These are phyloP conservation scores for Boletus rufocinnamomeus DNA, from an alignment of 768 basidiomycete genomes.

Conservation along the genomic window DNA sequence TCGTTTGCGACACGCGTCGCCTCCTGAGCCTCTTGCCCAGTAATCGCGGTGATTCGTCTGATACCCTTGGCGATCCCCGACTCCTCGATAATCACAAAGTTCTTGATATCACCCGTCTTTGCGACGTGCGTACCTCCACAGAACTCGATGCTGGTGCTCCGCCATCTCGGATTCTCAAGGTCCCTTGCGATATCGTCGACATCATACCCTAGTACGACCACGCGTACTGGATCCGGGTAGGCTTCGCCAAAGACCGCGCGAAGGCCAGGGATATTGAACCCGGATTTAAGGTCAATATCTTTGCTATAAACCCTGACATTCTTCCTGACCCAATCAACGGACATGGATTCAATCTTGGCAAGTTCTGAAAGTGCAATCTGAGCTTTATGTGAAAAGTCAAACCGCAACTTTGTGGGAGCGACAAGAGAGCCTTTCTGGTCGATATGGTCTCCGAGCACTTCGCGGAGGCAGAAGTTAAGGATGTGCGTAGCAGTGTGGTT, in stretches of 20 bases:
- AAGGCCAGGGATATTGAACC: conserved; percentile 88
- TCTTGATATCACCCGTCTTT: conserved; percentile 97
- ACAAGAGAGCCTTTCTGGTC: conserved; percentile 99
- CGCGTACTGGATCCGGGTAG: conserved; percentile 96
- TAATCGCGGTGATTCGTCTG: conserved; percentile 90
- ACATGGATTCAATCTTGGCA: conserved; percentile 78
- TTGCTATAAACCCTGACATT: conserved; percentile 90
- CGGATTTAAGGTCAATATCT: conserved; percentile 75
- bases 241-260: conserved; percentile 97
- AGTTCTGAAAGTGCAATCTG: conserved; percentile 79
- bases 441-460: conserved; percentile 94
- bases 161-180: conserved; percentile 89
- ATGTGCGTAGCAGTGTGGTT: conserved; percentile 99
- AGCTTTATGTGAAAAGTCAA: conserved; percentile 97
- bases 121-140: conserved; percentile 99
- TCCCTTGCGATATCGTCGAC: conserved; percentile 86
- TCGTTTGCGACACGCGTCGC: conserved; percentile 68
- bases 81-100: conserved; percentile 93
- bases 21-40: conserved; percentile 89
- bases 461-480: conserved; percentile 90
- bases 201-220: conserved; percentile 87
- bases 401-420: conserved; percentile 92
- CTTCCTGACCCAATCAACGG: conserved; percentile 85
- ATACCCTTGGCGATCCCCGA: conserved; percentile 98
- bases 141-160: conserved; percentile 90